Evolutionary conservation across 2,329 filamentous ascomycete genomes (phyloP).

Genomic region (Fusarium virguliforme): DNA sequence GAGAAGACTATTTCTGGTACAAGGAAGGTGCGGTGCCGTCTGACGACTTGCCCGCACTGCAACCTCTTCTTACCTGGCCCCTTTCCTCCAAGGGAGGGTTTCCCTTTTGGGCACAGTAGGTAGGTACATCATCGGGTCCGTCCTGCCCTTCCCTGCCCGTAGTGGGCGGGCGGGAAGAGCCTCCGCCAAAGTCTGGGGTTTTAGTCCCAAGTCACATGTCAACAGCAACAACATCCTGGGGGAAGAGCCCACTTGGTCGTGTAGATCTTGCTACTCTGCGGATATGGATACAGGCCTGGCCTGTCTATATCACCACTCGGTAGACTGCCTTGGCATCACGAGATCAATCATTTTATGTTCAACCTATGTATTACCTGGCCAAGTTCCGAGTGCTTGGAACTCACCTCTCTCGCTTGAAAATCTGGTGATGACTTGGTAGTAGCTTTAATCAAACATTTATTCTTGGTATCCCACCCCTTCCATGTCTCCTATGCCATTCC

Average conservation of each 20-base stretch:
- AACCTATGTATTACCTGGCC: background rate
- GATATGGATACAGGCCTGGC: background rate
- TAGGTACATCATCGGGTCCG: constrained; percentile 12
- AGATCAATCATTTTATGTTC: background rate
- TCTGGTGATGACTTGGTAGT: background rate
- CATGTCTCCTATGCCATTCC: constrained; percentile 22
- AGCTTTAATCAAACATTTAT: constrained; percentile 18
- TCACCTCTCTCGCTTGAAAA: no score
- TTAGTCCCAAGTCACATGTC: constrained; percentile 41
- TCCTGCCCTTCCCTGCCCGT: background rate
- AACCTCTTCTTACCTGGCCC: constrained; percentile 5
- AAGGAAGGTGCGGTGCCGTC: constrained; percentile 6
- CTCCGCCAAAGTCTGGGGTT: constrained; percentile 35
- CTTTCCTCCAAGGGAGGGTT: constrained; percentile 11
- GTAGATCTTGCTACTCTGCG: constrained; percentile 9
- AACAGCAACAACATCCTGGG: background rate
- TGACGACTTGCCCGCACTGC: background rate
- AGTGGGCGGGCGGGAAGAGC: constrained; percentile 7
- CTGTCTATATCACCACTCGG: background rate
- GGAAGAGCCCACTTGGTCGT: background rate
- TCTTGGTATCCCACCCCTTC: constrained; percentile 34
- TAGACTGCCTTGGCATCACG: background rate
- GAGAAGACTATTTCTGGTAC: constrained; percentile 1
- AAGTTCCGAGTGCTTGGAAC: no score
- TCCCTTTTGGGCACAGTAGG: constrained; percentile 13